A percentile compares a stretch with the other conserved stretches of the same genome.
Evolutionary conservation across 108 stramenopile genomes (phyloP).

Genomic region (Skeletonema potamos): DNA sequence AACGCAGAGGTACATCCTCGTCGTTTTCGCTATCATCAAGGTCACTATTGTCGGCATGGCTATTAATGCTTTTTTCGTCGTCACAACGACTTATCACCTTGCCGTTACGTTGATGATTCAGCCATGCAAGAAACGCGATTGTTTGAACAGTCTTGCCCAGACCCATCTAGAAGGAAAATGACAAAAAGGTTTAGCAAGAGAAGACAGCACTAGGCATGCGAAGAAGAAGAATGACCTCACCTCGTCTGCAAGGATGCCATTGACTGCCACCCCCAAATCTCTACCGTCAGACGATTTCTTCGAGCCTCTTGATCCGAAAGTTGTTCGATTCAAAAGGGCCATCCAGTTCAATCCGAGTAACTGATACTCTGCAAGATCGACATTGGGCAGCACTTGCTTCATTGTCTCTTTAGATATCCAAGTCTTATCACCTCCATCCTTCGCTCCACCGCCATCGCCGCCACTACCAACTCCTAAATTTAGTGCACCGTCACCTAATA

Average conservation of each 20-base stretch:
- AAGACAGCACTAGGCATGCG: background rate
- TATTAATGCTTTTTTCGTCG: background rate
- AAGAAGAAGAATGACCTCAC: conserved; percentile 71
- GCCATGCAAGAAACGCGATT: conserved; percentile 91
- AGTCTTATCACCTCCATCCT: conserved; percentile 4
- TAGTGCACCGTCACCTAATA: conserved; percentile 61
- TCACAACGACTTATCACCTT: background rate
- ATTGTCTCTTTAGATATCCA: conserved; percentile 76
- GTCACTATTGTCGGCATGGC: background rate
- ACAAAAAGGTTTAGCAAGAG: background rate
- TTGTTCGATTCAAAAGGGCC: conserved; percentile 72
- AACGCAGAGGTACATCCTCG: background rate
- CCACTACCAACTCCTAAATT: conserved; percentile 31
- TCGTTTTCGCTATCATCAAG: conserved; percentile 18
- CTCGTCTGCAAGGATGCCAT: conserved; percentile 97
- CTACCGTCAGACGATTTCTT: conserved; percentile 26
- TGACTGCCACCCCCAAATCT: conserved; percentile 63
- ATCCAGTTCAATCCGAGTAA: conserved; percentile 90
- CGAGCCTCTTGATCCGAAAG: conserved; percentile 32
- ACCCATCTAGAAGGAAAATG: conserved; percentile 6
- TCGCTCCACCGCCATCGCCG: background rate
- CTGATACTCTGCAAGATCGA: conserved; percentile 78
- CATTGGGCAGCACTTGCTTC: conserved; percentile 56
- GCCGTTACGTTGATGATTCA: conserved; percentile 56
- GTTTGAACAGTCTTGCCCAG: conserved; percentile 94